These are phyloP conservation scores for Olyra latifolia DNA, from an alignment of 176 grass and related monocot genomes.

Conservation along the genomic window DNA sequence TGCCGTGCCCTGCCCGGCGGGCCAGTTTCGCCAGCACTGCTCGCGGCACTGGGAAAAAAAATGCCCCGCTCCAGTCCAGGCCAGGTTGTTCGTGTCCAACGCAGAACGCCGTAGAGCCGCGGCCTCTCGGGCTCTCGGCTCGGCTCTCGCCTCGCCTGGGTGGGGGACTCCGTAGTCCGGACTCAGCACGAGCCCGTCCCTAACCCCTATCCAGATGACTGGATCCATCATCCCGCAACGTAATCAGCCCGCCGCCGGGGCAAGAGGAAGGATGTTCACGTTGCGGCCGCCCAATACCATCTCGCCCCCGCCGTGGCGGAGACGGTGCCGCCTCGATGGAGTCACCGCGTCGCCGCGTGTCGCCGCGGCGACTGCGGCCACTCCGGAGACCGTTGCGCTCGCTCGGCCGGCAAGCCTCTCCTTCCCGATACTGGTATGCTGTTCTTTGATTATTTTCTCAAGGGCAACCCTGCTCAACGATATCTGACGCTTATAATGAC, in stretches of 20 bases:
- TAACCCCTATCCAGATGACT: neutral
- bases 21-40: no score
- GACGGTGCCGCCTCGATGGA: neutral
- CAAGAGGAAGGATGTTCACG: neutral
- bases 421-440: slow-evolving; percentile 34
- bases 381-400: neutral
- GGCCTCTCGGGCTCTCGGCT: no score
- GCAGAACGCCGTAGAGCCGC: no score
- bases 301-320: neutral
- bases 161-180: neutral
- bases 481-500: neutral
- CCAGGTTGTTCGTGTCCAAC: no score
- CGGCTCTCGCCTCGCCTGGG: no score
- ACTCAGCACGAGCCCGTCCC: neutral
- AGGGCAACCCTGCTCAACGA: neutral
- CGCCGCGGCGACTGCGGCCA: neutral
- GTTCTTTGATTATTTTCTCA: neutral
- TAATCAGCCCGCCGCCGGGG: neutral
- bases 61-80: no score
- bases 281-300: neutral
- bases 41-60: no score
- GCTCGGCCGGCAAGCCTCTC: slow-evolving; percentile 8
- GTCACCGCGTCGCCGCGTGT: neutral
- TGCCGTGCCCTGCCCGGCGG: no score
- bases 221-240: neutral